phyloP scores from a whole-genome alignment of 495 filamentous ascomycete species.

The Penicillium herquei region DNA sequence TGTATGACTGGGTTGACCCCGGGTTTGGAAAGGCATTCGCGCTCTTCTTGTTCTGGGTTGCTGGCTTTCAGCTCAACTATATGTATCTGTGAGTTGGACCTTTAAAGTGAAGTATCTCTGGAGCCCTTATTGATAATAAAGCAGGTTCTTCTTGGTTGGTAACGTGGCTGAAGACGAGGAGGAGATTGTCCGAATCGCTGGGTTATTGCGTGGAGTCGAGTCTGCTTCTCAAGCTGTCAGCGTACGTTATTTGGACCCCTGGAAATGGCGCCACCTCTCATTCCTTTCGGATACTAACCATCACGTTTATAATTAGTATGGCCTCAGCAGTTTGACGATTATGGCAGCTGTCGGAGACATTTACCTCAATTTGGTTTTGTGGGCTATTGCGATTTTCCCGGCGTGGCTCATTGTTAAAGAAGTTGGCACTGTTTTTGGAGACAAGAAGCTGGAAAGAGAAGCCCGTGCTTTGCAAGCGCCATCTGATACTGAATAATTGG shows the following conservation, averaged over 20 bases:
- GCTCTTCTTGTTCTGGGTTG: conserved; percentile 56
- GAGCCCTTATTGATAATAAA: neutral
- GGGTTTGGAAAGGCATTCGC: conserved; percentile 59
- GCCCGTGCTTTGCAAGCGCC: conserved; percentile 13
- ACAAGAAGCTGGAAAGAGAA: conserved; percentile 38
- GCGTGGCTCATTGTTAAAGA: conserved; percentile 58
- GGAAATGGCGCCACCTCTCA: neutral
- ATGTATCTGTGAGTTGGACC: conserved; percentile 51
- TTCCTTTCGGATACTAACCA: conserved; percentile 5
- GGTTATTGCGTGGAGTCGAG: conserved; percentile 59
- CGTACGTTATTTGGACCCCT: conserved; percentile 17
- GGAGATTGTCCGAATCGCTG: conserved; percentile 60
- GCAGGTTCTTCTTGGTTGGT: conserved; percentile 59
- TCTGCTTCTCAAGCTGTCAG: conserved; percentile 62
- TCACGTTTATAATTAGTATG: conserved; percentile 38
- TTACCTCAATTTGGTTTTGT: conserved; percentile 63
- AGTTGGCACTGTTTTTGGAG: conserved; percentile 42
- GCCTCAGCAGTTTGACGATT: conserved; percentile 52
- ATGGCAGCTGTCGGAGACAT: conserved; percentile 59
- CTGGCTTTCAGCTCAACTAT: conserved; percentile 64
- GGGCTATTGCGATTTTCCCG: conserved; percentile 54
- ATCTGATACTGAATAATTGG: conserved; percentile 10
- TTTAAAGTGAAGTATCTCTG: neutral
- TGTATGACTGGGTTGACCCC: conserved; percentile 55
- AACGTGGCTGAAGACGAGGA: conserved; percentile 54